Evolutionary conservation across 805 yeast species (phyloP).

Genomic region (Suhomyces kilbournensis): DNA sequence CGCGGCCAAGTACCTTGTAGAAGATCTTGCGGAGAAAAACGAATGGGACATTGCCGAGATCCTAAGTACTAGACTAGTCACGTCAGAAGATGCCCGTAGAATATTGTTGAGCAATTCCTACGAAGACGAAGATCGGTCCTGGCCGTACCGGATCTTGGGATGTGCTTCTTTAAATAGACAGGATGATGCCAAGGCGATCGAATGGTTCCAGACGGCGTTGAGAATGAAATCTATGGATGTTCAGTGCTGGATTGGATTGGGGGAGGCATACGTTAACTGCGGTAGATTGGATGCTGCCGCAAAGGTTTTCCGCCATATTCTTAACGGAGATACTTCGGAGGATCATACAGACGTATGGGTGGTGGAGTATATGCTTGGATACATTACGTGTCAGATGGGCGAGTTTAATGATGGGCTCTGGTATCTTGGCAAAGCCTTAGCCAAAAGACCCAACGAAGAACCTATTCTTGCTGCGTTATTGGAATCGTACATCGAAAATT

Average conservation of each 20-base stretch:
- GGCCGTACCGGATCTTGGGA: constrained; percentile 92
- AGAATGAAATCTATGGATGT: constrained; percentile 64
- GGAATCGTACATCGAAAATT: constrained; percentile 54
- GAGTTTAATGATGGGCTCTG: constrained; percentile 62
- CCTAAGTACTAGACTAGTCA: constrained; percentile 62
- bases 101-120: constrained; percentile 32
- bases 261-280: constrained; percentile 86
- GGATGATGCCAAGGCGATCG: constrained; percentile 76
- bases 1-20: constrained; percentile 73
- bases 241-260: constrained; percentile 92
- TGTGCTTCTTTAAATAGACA: constrained; percentile 68
- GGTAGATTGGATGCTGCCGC: constrained; percentile 86
- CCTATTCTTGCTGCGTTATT: constrained; percentile 50
- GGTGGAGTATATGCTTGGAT: constrained; percentile 65
- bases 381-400: constrained; percentile 59
- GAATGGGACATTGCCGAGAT: constrained; percentile 88
- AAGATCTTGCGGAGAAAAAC: constrained; percentile 57
- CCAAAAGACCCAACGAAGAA: constrained; percentile 45
- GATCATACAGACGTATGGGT: constrained; percentile 50
- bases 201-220: constrained; percentile 83
- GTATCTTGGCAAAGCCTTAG: constrained; percentile 43
- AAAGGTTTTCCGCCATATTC: constrained; percentile 72
- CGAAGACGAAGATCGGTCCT: constrained; percentile 43
- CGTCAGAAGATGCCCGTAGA: constrained; percentile 58
- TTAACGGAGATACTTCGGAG: constrained; percentile 37